phyloP scores from a whole-genome alignment of 768 basidiomycete species.

The Leucocoprinus leucothites region DNA sequence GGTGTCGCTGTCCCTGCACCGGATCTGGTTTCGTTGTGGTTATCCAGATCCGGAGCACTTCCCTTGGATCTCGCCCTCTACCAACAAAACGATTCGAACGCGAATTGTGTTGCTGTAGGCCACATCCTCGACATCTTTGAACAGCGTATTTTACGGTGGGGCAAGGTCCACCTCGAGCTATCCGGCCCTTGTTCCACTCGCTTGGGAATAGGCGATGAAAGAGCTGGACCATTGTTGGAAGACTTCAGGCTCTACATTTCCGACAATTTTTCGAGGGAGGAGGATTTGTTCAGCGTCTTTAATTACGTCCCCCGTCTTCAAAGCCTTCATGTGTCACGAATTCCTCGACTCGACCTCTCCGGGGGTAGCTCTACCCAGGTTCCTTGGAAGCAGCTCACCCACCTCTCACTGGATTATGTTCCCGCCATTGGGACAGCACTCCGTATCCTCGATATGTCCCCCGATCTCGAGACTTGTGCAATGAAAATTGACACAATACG shows the following conservation, averaged over 20 bases:
- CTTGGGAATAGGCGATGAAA: conserved; percentile 18
- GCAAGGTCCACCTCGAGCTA: conserved; percentile 27
- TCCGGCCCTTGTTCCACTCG: conserved; percentile 27
- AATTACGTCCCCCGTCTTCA: conserved; percentile 26
- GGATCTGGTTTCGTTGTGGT: conserved; percentile 26
- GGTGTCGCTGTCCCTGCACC: conserved; percentile 28
- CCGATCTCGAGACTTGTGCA: conserved; percentile 22
- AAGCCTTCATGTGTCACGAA: conserved; percentile 27
- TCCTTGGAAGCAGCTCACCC: conserved; percentile 29
- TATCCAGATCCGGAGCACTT: conserved; percentile 28
- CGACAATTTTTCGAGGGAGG: conserved; percentile 25
- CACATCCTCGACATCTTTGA: conserved; percentile 29
- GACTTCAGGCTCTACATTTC: conserved; percentile 26
- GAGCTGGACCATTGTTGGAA: conserved; percentile 27
- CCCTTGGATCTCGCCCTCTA: conserved; percentile 28
- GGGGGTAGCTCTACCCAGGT: conserved; percentile 22
- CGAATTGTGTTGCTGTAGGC: conserved; percentile 24
- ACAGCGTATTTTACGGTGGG: conserved; percentile 27
- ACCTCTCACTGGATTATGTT: conserved; percentile 24
- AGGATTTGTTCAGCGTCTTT: conserved; percentile 28
- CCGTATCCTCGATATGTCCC: conserved; percentile 26
- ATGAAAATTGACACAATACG: conserved; percentile 26
- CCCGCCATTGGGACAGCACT: conserved; percentile 25
- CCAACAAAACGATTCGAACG: conserved; percentile 30
- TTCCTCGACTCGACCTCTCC: conserved; percentile 25